Base-by-base conservation (phyloP, 2,329 filamentous ascomycete genomes). In the Teratosphaeria zuluensis region DNA sequence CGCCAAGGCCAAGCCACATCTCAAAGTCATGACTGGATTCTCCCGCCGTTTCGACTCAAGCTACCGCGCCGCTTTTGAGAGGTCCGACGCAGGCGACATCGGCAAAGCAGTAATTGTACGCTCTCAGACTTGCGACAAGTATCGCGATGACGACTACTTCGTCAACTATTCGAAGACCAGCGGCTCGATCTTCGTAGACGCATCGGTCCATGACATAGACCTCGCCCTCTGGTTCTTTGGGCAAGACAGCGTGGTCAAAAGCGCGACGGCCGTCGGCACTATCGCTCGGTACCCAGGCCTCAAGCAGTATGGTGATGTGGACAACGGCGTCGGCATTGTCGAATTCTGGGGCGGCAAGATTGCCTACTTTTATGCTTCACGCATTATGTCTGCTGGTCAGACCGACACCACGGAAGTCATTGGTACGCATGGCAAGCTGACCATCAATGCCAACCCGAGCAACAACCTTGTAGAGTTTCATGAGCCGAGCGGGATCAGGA, bases 181-280 rank as follows among this genome's bases (percentile, higher is more conserved):
- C 1, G 85, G 86, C 35, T 85, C 85, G 24, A 86, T 88, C 68
- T 88, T 88, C 65, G 85, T 88, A 59, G 86, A 88, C 75, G 86
- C 83, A 74, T 83, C 81, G 56, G 83, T 88, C 66, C 86, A 88
- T 74, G 86, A 88, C 65, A 88, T 88, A 64, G 84, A 86, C 62
- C 77, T 87, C 1, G 77, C 82, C 0, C 74, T 86, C 1, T 86
- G 83, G 83, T 86, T 82, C 74, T 84, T 85, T 66, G 81, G 81
- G 9, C 72, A 80, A 53, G 76, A 81, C 53, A 76, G 74, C 48
- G 70, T 76, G 14, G 76, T 84, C 62, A 85, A 85, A 71, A 79
- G 75, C 54, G 80, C 84, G 8, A 75, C 76, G 0, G 81, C 82
- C 0, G 72, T 80, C 1, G 84, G 83, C 9, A 81, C 84, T 63